Evolutionary conservation across 805 yeast genomes (phyloP).

Genomic region (Lipomyces sp.): DNA sequence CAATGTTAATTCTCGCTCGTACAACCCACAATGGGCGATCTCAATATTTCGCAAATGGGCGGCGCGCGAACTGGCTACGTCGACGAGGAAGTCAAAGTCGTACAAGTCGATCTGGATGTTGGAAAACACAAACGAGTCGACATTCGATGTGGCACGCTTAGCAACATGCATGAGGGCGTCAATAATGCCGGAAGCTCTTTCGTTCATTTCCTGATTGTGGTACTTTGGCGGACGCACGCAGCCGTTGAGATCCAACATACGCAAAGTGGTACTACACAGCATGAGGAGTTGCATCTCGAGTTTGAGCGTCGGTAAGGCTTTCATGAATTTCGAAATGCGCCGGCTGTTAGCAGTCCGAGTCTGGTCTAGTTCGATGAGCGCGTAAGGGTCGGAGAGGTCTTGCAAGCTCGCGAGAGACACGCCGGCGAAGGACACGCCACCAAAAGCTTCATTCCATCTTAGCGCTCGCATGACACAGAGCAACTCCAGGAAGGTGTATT

Average conservation of each 20-base stretch:
- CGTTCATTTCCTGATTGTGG: conserved; percentile 7
- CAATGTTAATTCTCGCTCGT: conserved; percentile 39
- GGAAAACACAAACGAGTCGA: conserved; percentile 36
- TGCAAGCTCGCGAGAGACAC: conserved; percentile 25
- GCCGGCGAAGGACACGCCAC: conserved; percentile 37
- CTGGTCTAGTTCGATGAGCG: conserved; percentile 34
- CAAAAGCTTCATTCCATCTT: conserved; percentile 40
- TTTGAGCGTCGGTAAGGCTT: conserved; percentile 26
- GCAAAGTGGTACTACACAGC: conserved; percentile 34
- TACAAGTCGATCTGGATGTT: conserved; percentile 28
- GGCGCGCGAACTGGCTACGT: conserved; percentile 31
- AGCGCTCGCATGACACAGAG: conserved; percentile 37
- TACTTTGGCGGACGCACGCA: conserved; percentile 21
- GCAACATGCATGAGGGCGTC: conserved; percentile 37
- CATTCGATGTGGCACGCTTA: conserved; percentile 32
- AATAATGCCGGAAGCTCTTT: conserved; percentile 30
- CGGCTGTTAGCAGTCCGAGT: conserved; percentile 35
- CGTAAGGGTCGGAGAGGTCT: conserved; percentile 32
- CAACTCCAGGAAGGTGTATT: conserved; percentile 35
- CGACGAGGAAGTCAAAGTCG: conserved; percentile 35
- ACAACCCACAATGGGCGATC: conserved; percentile 37
- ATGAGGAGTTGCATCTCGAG: conserved; percentile 35
- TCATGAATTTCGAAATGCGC: conserved; percentile 35
- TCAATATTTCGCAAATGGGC: conserved; percentile 35
- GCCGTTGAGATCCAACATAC: conserved; percentile 33